These are phyloP conservation scores for Pichia sp. DNA, from an alignment of 1,139 yeast species.

Conservation along the genomic window DNA sequence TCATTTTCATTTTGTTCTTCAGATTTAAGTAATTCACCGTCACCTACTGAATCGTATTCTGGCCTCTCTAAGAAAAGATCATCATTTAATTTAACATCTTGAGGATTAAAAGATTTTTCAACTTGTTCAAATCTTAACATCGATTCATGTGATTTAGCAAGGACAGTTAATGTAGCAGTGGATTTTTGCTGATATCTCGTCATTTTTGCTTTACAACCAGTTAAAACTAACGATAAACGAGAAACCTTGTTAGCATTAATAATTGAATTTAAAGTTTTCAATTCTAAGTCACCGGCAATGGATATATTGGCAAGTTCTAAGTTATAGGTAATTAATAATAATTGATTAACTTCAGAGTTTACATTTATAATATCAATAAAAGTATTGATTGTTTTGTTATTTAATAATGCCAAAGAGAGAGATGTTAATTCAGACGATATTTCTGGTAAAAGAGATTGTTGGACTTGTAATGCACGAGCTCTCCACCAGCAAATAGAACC, in stretches of 20 bases:
- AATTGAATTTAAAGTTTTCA: slow-evolving; percentile 45
- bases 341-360: slow-evolving; percentile 23
- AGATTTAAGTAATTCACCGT: slow-evolving; percentile 35
- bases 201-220: slow-evolving; percentile 86
- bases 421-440: slow-evolving; percentile 43
- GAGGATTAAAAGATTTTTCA: slow-evolving; percentile 36
- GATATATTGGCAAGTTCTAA: slow-evolving; percentile 64
- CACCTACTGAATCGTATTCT: slow-evolving; percentile 53
- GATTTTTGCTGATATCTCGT: slow-evolving; percentile 75
- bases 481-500: slow-evolving; percentile 70
- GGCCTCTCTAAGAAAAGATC: slow-evolving; percentile 79
- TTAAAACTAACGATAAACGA: slow-evolving; percentile 56
- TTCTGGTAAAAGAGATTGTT: slow-evolving; percentile 55
- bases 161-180: slow-evolving; percentile 67
- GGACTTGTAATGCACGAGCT: slow-evolving; percentile 57
- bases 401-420: slow-evolving; percentile 36
- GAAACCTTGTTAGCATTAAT: slow-evolving; percentile 52
- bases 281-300: slow-evolving; percentile 56
- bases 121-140: slow-evolving; percentile 23
- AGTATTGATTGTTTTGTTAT: slow-evolving; percentile 31
- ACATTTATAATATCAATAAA: slow-evolving; percentile 28
- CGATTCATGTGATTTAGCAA: slow-evolving; percentile 54
- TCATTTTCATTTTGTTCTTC: slow-evolving; percentile 10
- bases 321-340: slow-evolving; percentile 43
- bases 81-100: slow-evolving; percentile 59